Evolutionary conservation across 2,329 filamentous ascomycete species (phyloP).

Genomic region (Cytospora leucostoma): DNA sequence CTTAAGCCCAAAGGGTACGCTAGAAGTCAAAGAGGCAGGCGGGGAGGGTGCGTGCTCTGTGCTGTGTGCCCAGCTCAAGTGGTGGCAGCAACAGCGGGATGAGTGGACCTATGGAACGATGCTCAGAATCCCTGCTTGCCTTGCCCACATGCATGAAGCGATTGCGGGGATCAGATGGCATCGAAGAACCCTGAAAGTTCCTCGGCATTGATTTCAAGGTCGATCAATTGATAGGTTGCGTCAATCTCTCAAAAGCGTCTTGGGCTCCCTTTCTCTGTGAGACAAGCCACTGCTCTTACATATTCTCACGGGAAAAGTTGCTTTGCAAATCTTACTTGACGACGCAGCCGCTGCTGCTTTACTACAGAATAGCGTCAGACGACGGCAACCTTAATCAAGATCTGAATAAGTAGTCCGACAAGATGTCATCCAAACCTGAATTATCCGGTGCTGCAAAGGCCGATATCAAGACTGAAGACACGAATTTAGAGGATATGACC

Average conservation of each 20-base stretch:
- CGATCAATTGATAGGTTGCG: neutral
- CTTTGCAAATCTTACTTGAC: neutral
- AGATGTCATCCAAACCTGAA: conserved; percentile 30
- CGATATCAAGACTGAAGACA: conserved; percentile 32
- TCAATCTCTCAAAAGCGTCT: neutral
- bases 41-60: neutral
- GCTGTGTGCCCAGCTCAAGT: neutral
- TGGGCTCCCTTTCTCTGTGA: neutral
- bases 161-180: neutral
- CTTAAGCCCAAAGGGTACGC: neutral
- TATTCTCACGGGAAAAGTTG: neutral
- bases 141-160: neutral
- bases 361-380: neutral
- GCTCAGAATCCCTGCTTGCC: neutral
- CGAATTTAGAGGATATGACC: conserved; percentile 40
- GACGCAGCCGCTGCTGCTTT: neutral
- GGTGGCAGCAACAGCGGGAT: neutral
- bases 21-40: neutral
- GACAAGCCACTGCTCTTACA: neutral
- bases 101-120: neutral
- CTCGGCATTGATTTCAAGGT: conserved; percentile 15
- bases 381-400: neutral
- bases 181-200: conserved; percentile 10
- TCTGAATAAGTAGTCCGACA: conserved; percentile 3
- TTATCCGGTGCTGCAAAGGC: conserved; percentile 25